Evolutionary conservation across 2,329 filamentous ascomycete genomes (phyloP).

Genomic region (Nemania diffusa): DNA sequence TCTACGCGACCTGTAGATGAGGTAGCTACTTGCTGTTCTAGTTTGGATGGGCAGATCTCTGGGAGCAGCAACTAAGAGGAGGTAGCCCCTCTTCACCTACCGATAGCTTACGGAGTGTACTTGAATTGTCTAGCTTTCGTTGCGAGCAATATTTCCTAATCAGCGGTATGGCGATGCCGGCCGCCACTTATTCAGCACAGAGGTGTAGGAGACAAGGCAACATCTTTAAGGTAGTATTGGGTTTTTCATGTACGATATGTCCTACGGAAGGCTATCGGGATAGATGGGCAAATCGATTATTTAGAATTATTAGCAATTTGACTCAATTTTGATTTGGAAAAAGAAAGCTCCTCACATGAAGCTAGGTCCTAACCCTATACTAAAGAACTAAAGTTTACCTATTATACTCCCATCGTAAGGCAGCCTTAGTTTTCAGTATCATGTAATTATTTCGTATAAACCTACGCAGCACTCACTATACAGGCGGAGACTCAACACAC

Average conservation of each 20-base stretch:
- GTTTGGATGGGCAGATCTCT: not conserved
- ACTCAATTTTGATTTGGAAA: not conserved
- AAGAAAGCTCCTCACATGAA: not conserved
- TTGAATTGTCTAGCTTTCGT: not conserved
- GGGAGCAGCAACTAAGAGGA: not conserved
- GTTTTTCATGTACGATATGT: slow-evolving; percentile 27
- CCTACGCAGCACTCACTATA: too few species aligned
- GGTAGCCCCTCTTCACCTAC: not conserved
- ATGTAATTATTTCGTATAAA: too few species aligned
- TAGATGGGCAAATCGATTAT: slow-evolving; percentile 26
- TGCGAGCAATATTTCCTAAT: slow-evolving; percentile 3
- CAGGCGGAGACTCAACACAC: too few species aligned
- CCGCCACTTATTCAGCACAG: not conserved
- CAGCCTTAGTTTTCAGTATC: too few species aligned
- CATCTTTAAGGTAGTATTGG: slow-evolving; percentile 5
- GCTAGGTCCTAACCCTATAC: not conserved
- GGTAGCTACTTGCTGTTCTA: not conserved
- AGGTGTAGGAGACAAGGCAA: slow-evolving; percentile 14
- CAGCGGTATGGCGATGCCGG: not conserved
- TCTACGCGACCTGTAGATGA: not conserved
- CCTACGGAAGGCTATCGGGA: slow-evolving; percentile 7
- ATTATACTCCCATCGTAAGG: too few species aligned
- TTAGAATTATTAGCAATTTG: not conserved
- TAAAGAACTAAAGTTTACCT: not conserved
- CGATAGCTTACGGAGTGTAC: not conserved